Conservation (phyloP, 495 filamentous ascomycete genomes). For the Oleoguttula mirabilis region DNA sequence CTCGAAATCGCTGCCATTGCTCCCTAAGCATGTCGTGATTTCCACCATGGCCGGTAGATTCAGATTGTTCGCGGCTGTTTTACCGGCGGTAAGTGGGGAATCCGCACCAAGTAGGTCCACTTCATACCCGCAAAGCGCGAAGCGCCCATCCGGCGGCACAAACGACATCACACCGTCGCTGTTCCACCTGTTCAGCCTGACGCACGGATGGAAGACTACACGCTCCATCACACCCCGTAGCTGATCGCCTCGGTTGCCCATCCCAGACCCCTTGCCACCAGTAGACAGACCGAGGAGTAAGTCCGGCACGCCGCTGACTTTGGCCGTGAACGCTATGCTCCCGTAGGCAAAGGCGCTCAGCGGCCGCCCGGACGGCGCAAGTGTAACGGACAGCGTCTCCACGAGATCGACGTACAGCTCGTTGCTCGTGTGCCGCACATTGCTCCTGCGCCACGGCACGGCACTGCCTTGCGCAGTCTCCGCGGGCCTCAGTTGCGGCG, state of each 20-base stretch:
- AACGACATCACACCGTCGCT: slow-evolving; percentile 90
- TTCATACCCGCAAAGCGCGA: slow-evolving; percentile 88
- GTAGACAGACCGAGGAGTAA: slow-evolving; percentile 69
- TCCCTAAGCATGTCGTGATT: slow-evolving; percentile 66
- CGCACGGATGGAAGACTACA: slow-evolving; percentile 90
- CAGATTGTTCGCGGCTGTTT: slow-evolving; percentile 41
- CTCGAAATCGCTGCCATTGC: slow-evolving; percentile 72
- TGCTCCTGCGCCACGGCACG: slow-evolving; percentile 79
- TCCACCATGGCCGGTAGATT: slow-evolving; percentile 73
- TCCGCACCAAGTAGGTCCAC: slow-evolving; percentile 60
- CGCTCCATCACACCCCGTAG: slow-evolving; percentile 38
- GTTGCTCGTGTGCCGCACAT: slow-evolving; percentile 91
- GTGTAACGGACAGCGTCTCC: slow-evolving; percentile 72
- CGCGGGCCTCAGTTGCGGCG: neutral
- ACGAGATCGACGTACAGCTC: slow-evolving; percentile 95
- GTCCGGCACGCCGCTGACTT: slow-evolving; percentile 89
- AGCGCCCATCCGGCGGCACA: slow-evolving; percentile 89
- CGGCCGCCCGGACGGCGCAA: slow-evolving; percentile 79
- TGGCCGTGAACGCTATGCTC: slow-evolving; percentile 87
- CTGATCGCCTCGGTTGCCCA: slow-evolving; percentile 35
- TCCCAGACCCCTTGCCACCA: slow-evolving; percentile 43
- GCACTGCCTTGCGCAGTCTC: slow-evolving; percentile 30
- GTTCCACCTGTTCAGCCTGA: slow-evolving; percentile 72
- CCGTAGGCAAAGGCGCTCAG: slow-evolving; percentile 80
- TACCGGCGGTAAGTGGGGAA: slow-evolving; percentile 12